A percentile compares a stretch with the other conserved stretches of the same genome.
These are phyloP conservation scores for Leptographium wingfieldii DNA, from an alignment of 2,329 filamentous ascomycete species.

Conservation along the genomic window DNA sequence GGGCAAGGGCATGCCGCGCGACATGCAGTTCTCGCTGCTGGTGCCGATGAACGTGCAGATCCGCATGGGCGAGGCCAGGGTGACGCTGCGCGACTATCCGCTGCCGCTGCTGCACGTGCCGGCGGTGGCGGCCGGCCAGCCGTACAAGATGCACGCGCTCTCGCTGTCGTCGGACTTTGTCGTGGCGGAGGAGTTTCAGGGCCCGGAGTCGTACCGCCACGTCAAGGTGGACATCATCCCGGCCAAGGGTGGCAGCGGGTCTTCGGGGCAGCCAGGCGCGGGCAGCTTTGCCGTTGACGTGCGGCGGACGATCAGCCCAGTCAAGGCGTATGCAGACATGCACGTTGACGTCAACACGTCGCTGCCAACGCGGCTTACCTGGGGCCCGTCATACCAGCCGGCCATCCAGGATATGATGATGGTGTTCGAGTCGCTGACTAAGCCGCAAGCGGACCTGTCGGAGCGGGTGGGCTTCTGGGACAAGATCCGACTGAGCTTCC, in stretches of 20 bases:
- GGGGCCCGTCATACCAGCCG: conserved; percentile 95
- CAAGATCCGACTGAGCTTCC: conserved; percentile 88
- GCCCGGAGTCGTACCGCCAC: conserved; percentile 64
- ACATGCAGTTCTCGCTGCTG: conserved; percentile 82
- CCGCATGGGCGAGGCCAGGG: conserved; percentile 77
- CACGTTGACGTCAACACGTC: conserved; percentile 85
- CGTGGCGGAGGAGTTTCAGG: conserved; percentile 84
- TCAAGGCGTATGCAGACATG: conserved; percentile 94
- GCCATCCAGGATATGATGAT: conserved; percentile 99
- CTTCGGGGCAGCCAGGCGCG: conserved; percentile 28
- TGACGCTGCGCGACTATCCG: conserved; percentile 87
- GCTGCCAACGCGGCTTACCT: conserved; percentile 84
- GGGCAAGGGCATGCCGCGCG: conserved; percentile 90
- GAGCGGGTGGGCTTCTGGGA: conserved; percentile 97
- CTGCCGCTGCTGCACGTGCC: conserved; percentile 86
- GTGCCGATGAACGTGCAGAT: conserved; percentile 83
- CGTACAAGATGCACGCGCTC: conserved; percentile 65
- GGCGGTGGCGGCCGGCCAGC: conserved; percentile 65
- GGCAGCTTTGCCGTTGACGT: conserved; percentile 64
- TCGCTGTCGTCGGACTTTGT: conserved; percentile 86
- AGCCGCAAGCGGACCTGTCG: conserved; percentile 84
- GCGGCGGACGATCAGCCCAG: conserved; percentile 78
- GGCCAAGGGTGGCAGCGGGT: conserved; percentile 43
- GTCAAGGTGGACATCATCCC: conserved; percentile 79
- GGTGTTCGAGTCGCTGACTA: conserved; percentile 94